Conservation (phyloP, 345 rosid genomes). For the Hypericum perforatum region DNA sequence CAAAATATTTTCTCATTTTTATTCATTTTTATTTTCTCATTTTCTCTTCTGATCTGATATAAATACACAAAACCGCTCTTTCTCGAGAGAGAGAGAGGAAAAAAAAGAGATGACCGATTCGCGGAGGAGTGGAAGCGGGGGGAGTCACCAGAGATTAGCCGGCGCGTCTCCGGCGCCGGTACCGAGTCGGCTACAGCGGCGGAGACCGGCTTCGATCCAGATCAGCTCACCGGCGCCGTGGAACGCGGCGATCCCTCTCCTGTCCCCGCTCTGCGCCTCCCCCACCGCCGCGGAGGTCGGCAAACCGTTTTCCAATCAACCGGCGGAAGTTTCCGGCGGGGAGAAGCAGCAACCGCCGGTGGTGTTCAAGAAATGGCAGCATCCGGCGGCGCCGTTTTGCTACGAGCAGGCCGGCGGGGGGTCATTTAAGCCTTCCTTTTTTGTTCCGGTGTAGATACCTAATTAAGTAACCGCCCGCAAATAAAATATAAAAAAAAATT, state of each 20-base stretch:
- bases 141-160: conserved; percentile 13
- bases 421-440: conserved; percentile 35
- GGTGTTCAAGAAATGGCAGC: conserved; percentile 80
- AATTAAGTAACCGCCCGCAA: too few relatives aligned
- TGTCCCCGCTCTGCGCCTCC: conserved; percentile 66
- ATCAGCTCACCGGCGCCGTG: conserved; percentile 43
- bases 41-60: too few relatives aligned
- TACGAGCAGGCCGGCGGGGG: conserved; percentile 26
- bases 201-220: conserved; percentile 61
- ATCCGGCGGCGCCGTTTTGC: conserved; percentile 79
- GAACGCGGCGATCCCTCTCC: conserved; percentile 87
- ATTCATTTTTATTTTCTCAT: too few relatives aligned
- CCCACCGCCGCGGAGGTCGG: conserved; percentile 25
- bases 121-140: conserved; percentile 7
- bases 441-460: conserved; percentile 40
- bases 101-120: not conserved
- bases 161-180: conserved; percentile 5
- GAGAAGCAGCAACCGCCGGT: conserved; percentile 26
- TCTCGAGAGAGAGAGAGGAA: not conserved
- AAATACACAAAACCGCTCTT: too few relatives aligned
- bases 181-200: conserved; percentile 66
- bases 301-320: too few relatives aligned
- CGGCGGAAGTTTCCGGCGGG: not conserved
- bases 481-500: too few relatives aligned
- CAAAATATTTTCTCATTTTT: too few relatives aligned